Evolutionary conservation across 805 yeast species (phyloP), one percentile per base, ranked within the genome.

Genomic region (Starmerella bombi): DNA sequence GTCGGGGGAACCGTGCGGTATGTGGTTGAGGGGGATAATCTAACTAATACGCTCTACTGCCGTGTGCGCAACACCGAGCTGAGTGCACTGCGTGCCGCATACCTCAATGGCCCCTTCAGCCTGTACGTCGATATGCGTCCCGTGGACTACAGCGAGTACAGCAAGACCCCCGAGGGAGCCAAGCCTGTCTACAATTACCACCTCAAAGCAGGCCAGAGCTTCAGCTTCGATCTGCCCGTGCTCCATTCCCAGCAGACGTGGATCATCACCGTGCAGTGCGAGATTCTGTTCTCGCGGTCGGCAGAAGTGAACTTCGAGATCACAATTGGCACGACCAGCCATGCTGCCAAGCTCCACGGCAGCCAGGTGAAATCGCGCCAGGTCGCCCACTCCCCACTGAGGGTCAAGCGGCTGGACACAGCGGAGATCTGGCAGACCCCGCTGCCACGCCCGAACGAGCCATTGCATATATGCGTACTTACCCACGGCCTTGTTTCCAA

Each of bases 401-500:
- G 44, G 36, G 66, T 69, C 7, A 45, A 51, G 10, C 58, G 59
- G 25, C 62, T 65, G 46, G 80, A 74, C 48, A 80, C 94, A 0
- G 50, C 67, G 3, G 79, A 75, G 40, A 55, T 88, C 25, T 91
- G 97, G 96, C 71, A 74, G 56, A 55, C 67, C 29, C 91, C 93
- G 0, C 70, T 74, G 1, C 67, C 64, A 2, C 49, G 61, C 9
- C 62, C 67, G 0, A 52, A 62, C 4, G 58, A 61, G 42, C 91
- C 93, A 0, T 71, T 77, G 12, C 98, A 91, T 63, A 63, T 91
- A 41, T 91, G 88, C 3, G 66, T 91, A 3, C 50, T 86, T 10
- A 84, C 95, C 0, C 98, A 91, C 58, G 98, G 98, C 0, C 69
- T 91, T 20, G 93, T 84, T 54, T 82, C 96, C 1, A 91, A 86